These are phyloP conservation scores for Backusella sp. DNA, from an alignment of 192 early-diverging fungal genomes.

Conservation along the genomic window DNA sequence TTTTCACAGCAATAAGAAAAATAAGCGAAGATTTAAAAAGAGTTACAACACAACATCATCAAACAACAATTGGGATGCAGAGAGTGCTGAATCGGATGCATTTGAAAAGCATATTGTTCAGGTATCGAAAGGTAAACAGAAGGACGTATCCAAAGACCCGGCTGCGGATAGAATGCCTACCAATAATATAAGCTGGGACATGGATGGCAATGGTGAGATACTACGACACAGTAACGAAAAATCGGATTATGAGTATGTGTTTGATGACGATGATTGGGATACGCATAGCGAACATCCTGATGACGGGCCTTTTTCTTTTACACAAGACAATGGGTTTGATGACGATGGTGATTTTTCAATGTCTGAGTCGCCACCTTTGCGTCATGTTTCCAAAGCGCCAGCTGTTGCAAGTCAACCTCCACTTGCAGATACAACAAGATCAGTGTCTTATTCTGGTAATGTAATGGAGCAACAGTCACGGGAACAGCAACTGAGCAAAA, in stretches of 20 bases:
- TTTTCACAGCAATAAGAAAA: not conserved
- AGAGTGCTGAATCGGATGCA: slow-evolving; percentile 12
- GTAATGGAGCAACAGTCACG: too few species aligned
- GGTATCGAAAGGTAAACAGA: slow-evolving; percentile 4
- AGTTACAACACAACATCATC: not conserved
- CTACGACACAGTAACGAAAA: not conserved
- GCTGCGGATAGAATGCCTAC: slow-evolving; percentile 8
- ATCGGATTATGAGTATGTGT: slow-evolving; percentile 1
- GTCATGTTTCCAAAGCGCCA: not conserved
- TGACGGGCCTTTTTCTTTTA: not conserved
- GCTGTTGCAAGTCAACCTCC: not conserved
- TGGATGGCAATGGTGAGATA: not conserved
- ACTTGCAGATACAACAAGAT: not conserved
- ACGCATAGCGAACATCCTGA: slow-evolving; percentile 6
- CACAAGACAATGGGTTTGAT: not conserved
- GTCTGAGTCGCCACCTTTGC: not conserved
- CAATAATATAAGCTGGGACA: not conserved
- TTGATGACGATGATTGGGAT: slow-evolving; percentile 17
- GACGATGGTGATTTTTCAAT: not conserved
- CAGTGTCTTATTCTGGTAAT: not conserved
- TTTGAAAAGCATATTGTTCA: not conserved
- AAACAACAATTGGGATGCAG: not conserved
- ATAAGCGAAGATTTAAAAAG: not conserved
- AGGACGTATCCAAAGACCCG: not conserved
- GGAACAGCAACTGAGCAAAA: not conserved